A percentile compares a stretch with the other conserved stretches of the same genome.
Conservation (phyloP, 2,329 filamentous ascomycete genomes). For the Aspergillus aculeatus region DNA sequence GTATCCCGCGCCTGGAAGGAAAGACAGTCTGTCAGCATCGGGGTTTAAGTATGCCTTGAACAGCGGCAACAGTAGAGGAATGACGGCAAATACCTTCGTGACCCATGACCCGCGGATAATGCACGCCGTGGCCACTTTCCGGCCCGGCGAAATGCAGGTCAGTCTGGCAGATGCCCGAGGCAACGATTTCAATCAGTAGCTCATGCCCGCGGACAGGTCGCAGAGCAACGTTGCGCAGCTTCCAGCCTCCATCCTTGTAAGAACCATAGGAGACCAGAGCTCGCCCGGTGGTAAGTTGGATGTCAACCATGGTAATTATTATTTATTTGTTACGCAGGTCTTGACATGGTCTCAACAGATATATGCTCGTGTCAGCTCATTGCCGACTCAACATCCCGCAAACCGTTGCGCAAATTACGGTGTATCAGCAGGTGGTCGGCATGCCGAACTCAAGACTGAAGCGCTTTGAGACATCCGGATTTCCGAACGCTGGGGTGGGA, state of each 20-base stretch:
- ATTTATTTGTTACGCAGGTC: background rate
- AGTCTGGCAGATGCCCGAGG: slow-evolving; percentile 57
- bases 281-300: background rate
- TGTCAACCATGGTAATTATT: background rate
- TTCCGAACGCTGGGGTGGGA: background rate
- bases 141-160: slow-evolving; percentile 50
- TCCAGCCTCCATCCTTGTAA: slow-evolving; percentile 16
- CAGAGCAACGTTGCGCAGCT: slow-evolving; percentile 12
- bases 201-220: slow-evolving; percentile 41
- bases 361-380: background rate
- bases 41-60: background rate
- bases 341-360: background rate
- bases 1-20: slow-evolving; percentile 41
- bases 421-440: background rate
- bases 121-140: slow-evolving; percentile 35
- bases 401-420: background rate
- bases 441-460: background rate
- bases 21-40: background rate
- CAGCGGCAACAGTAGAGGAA: background rate
- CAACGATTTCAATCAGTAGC: slow-evolving; percentile 54
- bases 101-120: slow-evolving; percentile 51
- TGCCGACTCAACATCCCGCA: background rate
- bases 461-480: background rate
- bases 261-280: slow-evolving; percentile 17
- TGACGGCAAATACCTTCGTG: slow-evolving; percentile 48